Percentiles rank a stretch among this genome's conserved stretches.
phyloP scores from a whole-genome alignment of 345 rosid species.

The Populus ilicifolia region DNA sequence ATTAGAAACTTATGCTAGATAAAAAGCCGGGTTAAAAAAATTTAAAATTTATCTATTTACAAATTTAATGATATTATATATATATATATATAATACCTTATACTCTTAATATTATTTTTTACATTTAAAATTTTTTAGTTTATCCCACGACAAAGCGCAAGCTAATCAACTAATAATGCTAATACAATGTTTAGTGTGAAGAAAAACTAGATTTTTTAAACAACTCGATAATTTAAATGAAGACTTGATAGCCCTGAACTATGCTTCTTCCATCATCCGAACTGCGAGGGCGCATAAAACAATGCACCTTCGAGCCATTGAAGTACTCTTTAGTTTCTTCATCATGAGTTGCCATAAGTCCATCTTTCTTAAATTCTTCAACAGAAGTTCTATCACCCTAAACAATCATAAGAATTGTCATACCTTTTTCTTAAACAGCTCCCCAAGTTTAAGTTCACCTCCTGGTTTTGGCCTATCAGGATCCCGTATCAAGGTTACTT shows the following conservation, averaged over 20 bases:
- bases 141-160: no score
- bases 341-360: conserved; percentile 79
- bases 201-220: no score
- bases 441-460: conserved; percentile 44
- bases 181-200: no score
- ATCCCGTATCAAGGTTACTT: conserved; percentile 57
- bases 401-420: conserved; percentile 61
- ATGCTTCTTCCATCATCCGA: conserved; percentile 43
- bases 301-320: conserved; percentile 50
- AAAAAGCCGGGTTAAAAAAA: no score
- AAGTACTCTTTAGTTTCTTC: conserved; percentile 54
- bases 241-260: conserved; percentile 41
- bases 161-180: no score
- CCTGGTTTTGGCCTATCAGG: conserved; percentile 27
- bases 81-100: no score
- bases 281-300: conserved; percentile 59
- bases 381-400: conserved; percentile 83
- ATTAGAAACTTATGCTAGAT: no score
- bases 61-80: no score
- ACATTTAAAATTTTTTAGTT: no score
- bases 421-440: conserved; percentile 50
- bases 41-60: no score
- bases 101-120: no score
- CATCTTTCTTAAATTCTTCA: conserved; percentile 38
- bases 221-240: conserved; percentile 3